These are phyloP conservation scores for Rubroboletus pulcherrimus DNA, from an alignment of 768 basidiomycete species.

Conservation along the genomic window DNA sequence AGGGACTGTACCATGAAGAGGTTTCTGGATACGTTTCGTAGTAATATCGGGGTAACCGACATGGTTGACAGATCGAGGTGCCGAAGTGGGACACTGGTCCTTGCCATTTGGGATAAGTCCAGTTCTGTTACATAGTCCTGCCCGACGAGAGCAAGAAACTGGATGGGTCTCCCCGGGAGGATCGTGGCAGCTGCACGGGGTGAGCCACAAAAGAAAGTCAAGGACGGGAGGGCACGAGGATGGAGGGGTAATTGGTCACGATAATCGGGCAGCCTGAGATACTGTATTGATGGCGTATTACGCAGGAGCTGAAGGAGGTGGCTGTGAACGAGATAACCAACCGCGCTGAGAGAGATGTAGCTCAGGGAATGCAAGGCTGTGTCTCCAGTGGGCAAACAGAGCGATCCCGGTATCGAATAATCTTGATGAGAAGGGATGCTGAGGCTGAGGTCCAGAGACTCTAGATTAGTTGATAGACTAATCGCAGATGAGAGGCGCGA, in stretches of 20 bases:
- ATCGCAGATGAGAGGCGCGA: conserved; percentile 38
- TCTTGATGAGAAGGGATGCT: conserved; percentile 36
- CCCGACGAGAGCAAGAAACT: conserved; percentile 51
- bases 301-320: conserved; percentile 41
- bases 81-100: conserved; percentile 46
- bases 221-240: conserved; percentile 42
- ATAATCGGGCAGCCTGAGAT: conserved; percentile 47
- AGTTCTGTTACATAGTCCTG: conserved; percentile 48
- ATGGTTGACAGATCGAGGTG: conserved; percentile 21
- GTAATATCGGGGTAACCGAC: conserved; percentile 29
- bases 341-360: conserved; percentile 38
- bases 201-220: conserved; percentile 57
- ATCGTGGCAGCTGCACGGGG: conserved; percentile 45
- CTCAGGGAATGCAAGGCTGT: conserved; percentile 40
- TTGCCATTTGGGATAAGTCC: conserved; percentile 49
- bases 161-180: conserved; percentile 60
- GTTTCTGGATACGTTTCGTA: conserved; percentile 52
- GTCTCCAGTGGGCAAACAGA: conserved; percentile 39
- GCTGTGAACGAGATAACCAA: not conserved
- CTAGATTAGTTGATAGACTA: conserved; percentile 38
- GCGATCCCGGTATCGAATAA: conserved; percentile 41
- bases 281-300: conserved; percentile 38
- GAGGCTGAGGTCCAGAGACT: conserved; percentile 48
- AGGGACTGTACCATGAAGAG: conserved; percentile 49
- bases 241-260: conserved; percentile 40